Evolutionary conservation across 2,329 filamentous ascomycete genomes (phyloP).

Genomic region (Aspergillus amoenus): DNA sequence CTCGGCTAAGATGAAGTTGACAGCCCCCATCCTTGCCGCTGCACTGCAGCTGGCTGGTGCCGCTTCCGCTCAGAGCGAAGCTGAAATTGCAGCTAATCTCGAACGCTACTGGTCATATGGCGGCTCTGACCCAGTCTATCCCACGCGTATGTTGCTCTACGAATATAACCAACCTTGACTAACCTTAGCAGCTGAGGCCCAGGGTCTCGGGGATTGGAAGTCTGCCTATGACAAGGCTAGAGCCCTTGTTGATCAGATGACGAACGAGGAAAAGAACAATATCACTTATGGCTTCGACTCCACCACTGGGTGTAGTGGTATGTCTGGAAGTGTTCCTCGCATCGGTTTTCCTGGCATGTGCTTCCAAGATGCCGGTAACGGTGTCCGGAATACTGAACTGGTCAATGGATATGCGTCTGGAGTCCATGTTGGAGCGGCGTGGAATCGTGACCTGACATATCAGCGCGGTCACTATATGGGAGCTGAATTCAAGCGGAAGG

Average conservation of each 20-base stretch:
- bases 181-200: too few relatives aligned
- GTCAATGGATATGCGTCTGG: not conserved
- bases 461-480: not conserved
- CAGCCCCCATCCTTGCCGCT: too few relatives aligned
- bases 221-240: too few relatives aligned
- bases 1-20: too few relatives aligned
- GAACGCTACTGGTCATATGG: too few relatives aligned
- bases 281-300: not conserved
- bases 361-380: not conserved
- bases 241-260: not conserved
- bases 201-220: too few relatives aligned
- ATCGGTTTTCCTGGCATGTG: not conserved
- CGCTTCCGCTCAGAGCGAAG: too few relatives aligned
- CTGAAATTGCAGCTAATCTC: too few relatives aligned
- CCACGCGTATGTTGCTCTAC: too few relatives aligned
- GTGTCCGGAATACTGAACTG: not conserved
- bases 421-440: not conserved
- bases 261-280: not conserved
- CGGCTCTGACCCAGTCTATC: too few relatives aligned
- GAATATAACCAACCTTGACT: too few relatives aligned
- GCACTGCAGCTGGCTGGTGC: too few relatives aligned
- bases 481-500: conserved; percentile 36
- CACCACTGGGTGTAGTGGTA: not conserved
- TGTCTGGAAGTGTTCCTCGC: not conserved
- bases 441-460: not conserved